Evolutionary conservation across 345 rosid genomes (phyloP).

Genomic region (Erodium maritimum): DNA sequence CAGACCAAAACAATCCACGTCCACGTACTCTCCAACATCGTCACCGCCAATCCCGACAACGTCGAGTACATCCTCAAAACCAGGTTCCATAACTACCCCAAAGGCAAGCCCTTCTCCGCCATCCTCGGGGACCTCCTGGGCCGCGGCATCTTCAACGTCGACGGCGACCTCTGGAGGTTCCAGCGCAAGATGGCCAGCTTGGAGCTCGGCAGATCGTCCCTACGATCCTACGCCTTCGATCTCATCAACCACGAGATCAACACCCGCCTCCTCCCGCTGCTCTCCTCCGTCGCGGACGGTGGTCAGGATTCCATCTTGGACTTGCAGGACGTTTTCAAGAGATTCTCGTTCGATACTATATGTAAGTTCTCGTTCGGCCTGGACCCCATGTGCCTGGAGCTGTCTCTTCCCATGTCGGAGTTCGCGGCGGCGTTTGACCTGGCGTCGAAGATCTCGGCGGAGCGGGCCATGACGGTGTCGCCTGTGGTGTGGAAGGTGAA

Average conservation of each 20-base stretch:
- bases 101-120: conserved; percentile 62
- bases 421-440: conserved; percentile 48
- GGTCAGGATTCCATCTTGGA: conserved; percentile 12
- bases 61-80: conserved; percentile 68
- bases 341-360: conserved; percentile 56
- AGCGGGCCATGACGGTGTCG: conserved; percentile 43
- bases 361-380: conserved; percentile 54
- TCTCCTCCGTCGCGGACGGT: conserved; percentile 17
- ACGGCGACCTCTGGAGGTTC: conserved; percentile 58
- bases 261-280: conserved; percentile 34
- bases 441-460: conserved; percentile 51
- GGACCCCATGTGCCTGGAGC: conserved; percentile 52
- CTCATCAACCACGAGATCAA: conserved; percentile 38
- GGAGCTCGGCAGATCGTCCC: conserved; percentile 37
- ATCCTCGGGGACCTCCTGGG: conserved; percentile 73
- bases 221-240: conserved; percentile 41
- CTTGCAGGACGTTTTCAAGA: conserved; percentile 48
- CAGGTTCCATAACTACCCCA: conserved; percentile 55
- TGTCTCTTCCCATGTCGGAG: conserved; percentile 38
- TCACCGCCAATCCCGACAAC: conserved; percentile 59
- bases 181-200: conserved; percentile 56
- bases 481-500: conserved; percentile 51
- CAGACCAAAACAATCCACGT: conserved; percentile 50
- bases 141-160: conserved; percentile 71
- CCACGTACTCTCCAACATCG: conserved; percentile 50